Evolutionary conservation across 352 stramenopile genomes (phyloP), one percentile per base, ranked within the genome.

Genomic region (Blastocystis sp.): DNA sequence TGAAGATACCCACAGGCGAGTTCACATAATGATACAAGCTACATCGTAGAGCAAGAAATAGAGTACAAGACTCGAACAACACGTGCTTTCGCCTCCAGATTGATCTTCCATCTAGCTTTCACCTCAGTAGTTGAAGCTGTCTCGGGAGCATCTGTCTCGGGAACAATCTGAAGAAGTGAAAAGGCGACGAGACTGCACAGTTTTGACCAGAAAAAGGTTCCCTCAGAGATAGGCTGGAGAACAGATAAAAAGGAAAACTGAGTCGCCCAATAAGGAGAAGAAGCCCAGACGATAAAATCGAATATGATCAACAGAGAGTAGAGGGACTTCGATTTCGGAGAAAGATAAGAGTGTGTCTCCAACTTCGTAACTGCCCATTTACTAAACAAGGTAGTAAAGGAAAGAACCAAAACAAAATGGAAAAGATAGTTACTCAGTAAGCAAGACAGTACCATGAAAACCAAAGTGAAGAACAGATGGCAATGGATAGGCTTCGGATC

Each of bases 11-110:
- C 15, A 84, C 73, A 29, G 73, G 73, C 41, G 43, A 66, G 39
- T 84, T 84, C 45, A 84, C 73, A 34, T 66, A 84, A 43, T 84
- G 73, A 43, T 84, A 84, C 11, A 84, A 50, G 73, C 73, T 84
- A 84, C n/a, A 15, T 18, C 9, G 64, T 8, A 69, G 34, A 3
- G 2, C 6, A 13, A 45, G 5, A 11, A 4, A 37, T 0, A 29
- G 0, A 43, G 29, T 64, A 84, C 73, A 84, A 84, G n/a, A 64
- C 43, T 0, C 56, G 54, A 8, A 84, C 6, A 8, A 84, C 29
- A 47, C 73, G 73, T 47, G 41, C 18, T 7, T 41, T 23, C 37
- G 29, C 34, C 47, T 84, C 73, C 20, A 84, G 47, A 3, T 68
- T 66, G 2, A 41, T 61, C 34, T 43, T 50, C 23, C 34, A 61